Conservation (phyloP, 2,329 filamentous ascomycete species). For the Fusarium sp. region DNA sequence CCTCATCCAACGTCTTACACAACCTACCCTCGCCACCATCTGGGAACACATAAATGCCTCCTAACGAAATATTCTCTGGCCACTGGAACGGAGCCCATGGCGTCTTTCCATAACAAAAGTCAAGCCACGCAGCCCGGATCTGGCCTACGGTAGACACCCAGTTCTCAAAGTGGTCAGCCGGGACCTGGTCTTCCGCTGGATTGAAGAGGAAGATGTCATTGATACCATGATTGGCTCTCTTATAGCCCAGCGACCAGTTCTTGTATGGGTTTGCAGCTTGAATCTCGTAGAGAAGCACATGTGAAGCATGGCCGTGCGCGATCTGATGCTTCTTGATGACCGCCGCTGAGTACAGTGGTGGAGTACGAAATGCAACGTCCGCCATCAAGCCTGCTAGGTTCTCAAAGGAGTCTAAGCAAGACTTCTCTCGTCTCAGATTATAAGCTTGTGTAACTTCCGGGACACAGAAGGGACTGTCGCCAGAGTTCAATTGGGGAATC, state of each 20-base stretch:
- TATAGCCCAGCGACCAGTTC: neutral
- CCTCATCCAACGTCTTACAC: neutral
- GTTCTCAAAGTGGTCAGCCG: neutral
- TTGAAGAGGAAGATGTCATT: neutral
- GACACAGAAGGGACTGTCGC: neutral
- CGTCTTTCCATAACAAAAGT: neutral
- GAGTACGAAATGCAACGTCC: neutral
- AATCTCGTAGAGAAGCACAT: neutral
- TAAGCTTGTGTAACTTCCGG: neutral
- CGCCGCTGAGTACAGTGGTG: neutral
- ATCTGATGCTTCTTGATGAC: neutral
- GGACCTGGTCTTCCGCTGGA: neutral
- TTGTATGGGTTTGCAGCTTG: neutral
- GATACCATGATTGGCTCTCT: neutral
- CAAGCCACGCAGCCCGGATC: neutral
- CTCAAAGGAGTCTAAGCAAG: neutral
- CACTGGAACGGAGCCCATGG: neutral
- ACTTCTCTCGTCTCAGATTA: neutral
- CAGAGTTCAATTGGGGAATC: neutral
- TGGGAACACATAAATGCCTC: neutral
- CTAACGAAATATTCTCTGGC: neutral
- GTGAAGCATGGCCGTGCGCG: accelerated
- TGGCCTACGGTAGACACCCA: neutral
- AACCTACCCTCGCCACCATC: neutral
- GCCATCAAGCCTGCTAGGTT: neutral